Conservation (phyloP, 352 stramenopile species). For the Phytophthora tentaculata region DNA sequence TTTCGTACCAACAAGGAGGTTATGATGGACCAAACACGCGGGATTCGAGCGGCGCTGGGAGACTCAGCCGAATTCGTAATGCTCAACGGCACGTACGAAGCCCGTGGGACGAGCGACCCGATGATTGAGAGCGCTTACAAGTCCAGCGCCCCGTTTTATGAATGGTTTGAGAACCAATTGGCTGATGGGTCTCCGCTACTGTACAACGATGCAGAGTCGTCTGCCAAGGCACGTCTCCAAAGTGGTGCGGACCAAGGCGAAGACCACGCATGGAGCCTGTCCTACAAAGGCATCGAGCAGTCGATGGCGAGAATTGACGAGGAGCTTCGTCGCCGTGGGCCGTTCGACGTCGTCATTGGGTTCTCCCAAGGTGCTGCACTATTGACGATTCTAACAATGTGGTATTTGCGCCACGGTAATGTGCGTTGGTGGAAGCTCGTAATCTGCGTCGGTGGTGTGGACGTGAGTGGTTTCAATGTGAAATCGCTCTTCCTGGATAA, state of each 20-base stretch:
- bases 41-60: conserved; percentile 41
- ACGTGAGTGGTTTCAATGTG: conserved; percentile 39
- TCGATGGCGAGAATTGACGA: conserved; percentile 46
- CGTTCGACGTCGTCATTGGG: conserved; percentile 53
- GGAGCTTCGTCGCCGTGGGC: conserved; percentile 37
- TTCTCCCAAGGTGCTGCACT: conserved; percentile 61
- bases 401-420: conserved; percentile 36
- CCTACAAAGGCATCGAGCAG: conserved; percentile 44
- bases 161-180: conserved; percentile 52
- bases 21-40: conserved; percentile 53
- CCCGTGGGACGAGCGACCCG: conserved; percentile 36
- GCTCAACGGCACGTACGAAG: conserved; percentile 51
- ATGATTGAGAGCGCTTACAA: conserved; percentile 44
- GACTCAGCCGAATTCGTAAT: conserved; percentile 46
- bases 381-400: conserved; percentile 48
- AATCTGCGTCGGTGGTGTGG: conserved; percentile 45
- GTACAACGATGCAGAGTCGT: conserved; percentile 45
- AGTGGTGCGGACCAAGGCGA: conserved; percentile 34
- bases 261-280: conserved; percentile 39
- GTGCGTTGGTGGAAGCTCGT: conserved; percentile 46
- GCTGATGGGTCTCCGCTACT: conserved; percentile 31
- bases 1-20: conserved; percentile 60
- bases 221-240: conserved; percentile 31
- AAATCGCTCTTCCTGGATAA: conserved; percentile 48
- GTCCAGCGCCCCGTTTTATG: conserved; percentile 44